Base-by-base conservation (phyloP, 1,139 yeast genomes). In the Nadsonia commutata region DNA sequence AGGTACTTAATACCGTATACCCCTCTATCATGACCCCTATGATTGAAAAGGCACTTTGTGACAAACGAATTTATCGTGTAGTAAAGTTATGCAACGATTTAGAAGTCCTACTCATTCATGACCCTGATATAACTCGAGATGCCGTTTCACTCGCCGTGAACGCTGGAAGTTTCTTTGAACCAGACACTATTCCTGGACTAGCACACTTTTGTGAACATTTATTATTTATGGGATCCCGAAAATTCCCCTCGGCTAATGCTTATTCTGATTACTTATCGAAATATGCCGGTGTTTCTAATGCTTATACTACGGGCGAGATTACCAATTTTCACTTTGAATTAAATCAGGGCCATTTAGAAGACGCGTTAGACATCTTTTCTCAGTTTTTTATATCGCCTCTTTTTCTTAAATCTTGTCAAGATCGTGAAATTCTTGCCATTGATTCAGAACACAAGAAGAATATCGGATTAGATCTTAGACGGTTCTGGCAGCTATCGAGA, bases 151-250 rank as follows among this genome's bases (percentile, higher is more conserved):
- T 90, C 46, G 95, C 85, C 56, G 97, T 90, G 21, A 76, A 83
- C 54, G 90, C 86, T 19, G 98, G 98, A 18, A 73, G 95, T 3
- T 83, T 80, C 58, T 75, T 82, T 43, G 97, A 90, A 57, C 84
- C 83, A 13, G 68, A 71, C 41, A 67, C 70, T 20, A 60, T 85
- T 20, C 80, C 88, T 2, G 98, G 98, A 1, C 66, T 90, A 49
- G 98, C 98, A 2, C 98, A 90, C 62, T 90, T 90, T 61, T 86
- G 96, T 63, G 98, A 90, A 65, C 98, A 90, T 62, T 68, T 90
- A 52, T 67, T 90, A 48, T 90, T 90, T 60, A 85, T 90, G 95
- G 98, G 98, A 11, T 88, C 97, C 2, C 69, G 74, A 52, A 88
- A 86, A 62, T 90, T 80, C 56, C 98, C 98, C 0, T 70, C 72